These are phyloP conservation scores for Pistacia vera DNA, from an alignment of 345 rosid genomes.

Conservation along the genomic window DNA sequence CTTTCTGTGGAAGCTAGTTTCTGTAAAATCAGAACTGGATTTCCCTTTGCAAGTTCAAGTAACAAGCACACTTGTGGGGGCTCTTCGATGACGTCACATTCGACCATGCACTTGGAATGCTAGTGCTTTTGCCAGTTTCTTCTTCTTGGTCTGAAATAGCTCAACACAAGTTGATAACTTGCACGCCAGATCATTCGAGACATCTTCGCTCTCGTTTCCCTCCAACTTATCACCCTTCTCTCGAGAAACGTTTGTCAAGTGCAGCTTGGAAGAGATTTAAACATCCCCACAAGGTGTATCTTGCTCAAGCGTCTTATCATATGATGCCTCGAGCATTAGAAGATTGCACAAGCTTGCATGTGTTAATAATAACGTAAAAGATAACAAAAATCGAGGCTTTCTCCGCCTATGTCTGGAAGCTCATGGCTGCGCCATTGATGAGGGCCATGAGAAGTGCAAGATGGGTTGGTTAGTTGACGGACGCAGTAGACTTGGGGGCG, in stretches of 20 bases:
- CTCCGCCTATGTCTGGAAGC: conserved; percentile 85
- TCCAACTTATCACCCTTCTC: conserved; percentile 52
- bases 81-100: conserved; percentile 68
- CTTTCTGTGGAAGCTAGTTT: conserved; percentile 60
- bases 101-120: conserved; percentile 88
- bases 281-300: conserved; percentile 45
- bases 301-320: conserved; percentile 73
- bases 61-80: conserved; percentile 63
- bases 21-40: conserved; percentile 28
- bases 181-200: conserved; percentile 68
- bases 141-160: conserved; percentile 72
- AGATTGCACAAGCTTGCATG: conserved; percentile 58
- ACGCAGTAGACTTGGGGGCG: conserved; percentile 45
- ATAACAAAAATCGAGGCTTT: conserved; percentile 85
- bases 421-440: conserved; percentile 52
- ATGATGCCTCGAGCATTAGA: conserved; percentile 49
- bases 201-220: conserved; percentile 59
- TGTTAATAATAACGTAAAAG: conserved; percentile 27
- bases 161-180: conserved; percentile 52
- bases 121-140: conserved; percentile 68
- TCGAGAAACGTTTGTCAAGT: conserved; percentile 60
- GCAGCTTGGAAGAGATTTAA: conserved; percentile 69
- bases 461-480: conserved; percentile 96
- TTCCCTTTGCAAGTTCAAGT: conserved; percentile 67
- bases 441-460: conserved; percentile 55